Base-by-base conservation (phyloP, 805 yeast genomes). In the Teunomyces pallodes region DNA sequence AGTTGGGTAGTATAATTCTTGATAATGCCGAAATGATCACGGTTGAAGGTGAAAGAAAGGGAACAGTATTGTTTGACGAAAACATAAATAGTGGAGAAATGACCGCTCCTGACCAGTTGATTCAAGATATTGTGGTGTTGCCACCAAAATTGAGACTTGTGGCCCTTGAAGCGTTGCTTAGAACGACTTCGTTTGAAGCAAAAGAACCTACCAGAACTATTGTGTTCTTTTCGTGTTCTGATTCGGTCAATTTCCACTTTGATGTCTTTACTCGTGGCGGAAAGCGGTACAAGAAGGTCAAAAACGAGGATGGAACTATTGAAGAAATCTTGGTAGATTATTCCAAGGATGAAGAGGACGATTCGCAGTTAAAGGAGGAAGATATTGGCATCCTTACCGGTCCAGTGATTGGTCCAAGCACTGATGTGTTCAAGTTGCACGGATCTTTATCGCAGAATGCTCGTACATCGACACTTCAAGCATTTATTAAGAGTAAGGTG, bases 241-340 rank as follows among this genome's bases (percentile, higher is more conserved):
- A 92, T 62, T 87, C 96, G n/a, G 98, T 95, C 17, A 91, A 94
- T 56, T 94, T 87, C 72, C 97, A 94, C 67, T 90, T 83, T 65
- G 79, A 81, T 41, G 86, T 83, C 0, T 82, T 95, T 55, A 77
- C 87, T 1, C 75, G 85, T 48, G 78, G 75, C 40, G 88, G 89
- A 3, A 66, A 67, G 43, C 64, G 66, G 36, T 60, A 71, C 17
- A 53, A 61, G 43, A 68, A 69, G 42, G 60, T 67, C 56, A 53
- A 62, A 53, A 55, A 65, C 42, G 55, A 64, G 44, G 64, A 66
- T 48, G 53, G 57, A 6, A 55, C 58, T 45, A 39, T 44, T 36
- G 70, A 64, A 13, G 48, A 42, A 36, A 39, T 38, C 30, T 54
- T 45, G 47, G 57, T 48, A 3, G 51, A 52, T n/a, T 29, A 29